phyloP scores from a whole-genome alignment of 768 basidiomycete species.

The Termitomyces sp. region DNA sequence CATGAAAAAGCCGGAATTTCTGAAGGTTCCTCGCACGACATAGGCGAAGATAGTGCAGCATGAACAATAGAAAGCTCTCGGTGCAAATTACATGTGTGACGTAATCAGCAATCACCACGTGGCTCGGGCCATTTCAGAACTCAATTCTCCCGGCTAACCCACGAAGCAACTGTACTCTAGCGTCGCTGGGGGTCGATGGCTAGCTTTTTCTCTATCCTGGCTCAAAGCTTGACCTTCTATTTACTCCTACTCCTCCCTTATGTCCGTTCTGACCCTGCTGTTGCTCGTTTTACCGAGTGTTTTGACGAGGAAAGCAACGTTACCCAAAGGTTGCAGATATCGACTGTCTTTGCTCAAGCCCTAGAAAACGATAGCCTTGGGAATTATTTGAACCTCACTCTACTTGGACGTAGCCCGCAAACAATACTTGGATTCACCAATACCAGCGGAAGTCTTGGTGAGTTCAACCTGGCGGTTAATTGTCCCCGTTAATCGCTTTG shows the following conservation, averaged over 20 bases:
- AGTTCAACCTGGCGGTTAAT: constrained; percentile 18
- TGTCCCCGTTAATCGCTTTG: constrained; percentile 12
- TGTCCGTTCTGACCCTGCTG: constrained; percentile 51
- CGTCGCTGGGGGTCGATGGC: constrained; percentile 23
- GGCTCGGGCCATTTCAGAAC: neutral
- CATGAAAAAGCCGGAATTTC: constrained; percentile 25
- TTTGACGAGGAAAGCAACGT: constrained; percentile 40
- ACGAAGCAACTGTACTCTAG: constrained; percentile 6
- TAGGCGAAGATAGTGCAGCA: constrained; percentile 18
- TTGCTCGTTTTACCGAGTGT: constrained; percentile 64
- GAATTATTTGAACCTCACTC: constrained; percentile 60
- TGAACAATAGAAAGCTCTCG: constrained; percentile 6
- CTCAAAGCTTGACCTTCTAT: constrained; percentile 16
- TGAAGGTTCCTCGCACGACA: constrained; percentile 14
- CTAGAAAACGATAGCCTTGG: constrained; percentile 37
- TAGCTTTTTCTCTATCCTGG: constrained; percentile 12
- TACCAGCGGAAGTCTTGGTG: constrained; percentile 62
- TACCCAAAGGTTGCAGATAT: constrained; percentile 57
- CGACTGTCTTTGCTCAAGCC: constrained; percentile 71
- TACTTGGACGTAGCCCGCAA: constrained; percentile 60
- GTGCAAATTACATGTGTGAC: neutral
- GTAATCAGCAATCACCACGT: constrained; percentile 13
- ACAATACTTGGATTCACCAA: constrained; percentile 57
- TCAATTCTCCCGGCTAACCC: neutral
- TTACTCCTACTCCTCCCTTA: constrained; percentile 20